Conservation (phyloP, 305 asterid species). For the Fraxinus albicans region DNA sequence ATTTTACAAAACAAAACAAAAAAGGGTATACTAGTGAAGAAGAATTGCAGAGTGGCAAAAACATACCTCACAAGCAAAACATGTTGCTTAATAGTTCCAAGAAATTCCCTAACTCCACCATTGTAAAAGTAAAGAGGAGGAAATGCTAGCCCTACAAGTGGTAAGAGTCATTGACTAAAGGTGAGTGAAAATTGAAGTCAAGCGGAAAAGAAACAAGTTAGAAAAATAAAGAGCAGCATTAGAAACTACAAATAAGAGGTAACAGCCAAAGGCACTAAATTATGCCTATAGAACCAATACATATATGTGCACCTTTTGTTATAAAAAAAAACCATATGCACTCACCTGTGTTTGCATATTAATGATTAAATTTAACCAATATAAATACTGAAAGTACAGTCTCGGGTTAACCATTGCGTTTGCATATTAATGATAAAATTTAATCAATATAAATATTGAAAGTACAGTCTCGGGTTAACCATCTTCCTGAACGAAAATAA, state of each 20-base stretch:
- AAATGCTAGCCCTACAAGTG: conserved; percentile 67
- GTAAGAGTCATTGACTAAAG: conserved; percentile 2
- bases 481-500: neutral
- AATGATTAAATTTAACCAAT: neutral
- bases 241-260: neutral
- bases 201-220: neutral
- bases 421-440: neutral
- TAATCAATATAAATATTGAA: neutral
- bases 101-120: conserved; percentile 82
- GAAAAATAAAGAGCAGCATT: neutral
- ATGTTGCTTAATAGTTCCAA: conserved; percentile 71
- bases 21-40: conserved; percentile 14
- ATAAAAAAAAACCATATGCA: neutral
- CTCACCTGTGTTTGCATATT: neutral
- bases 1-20: neutral
- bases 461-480: neutral
- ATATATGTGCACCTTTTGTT: neutral
- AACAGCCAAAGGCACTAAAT: neutral
- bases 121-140: conserved; percentile 85
- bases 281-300: neutral
- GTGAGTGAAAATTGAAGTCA: conserved; percentile 4
- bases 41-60: conserved; percentile 21
- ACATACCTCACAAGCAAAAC: conserved; percentile 68
- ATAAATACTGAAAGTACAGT: neutral
- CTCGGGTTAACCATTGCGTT: neutral